Conservation (phyloP, 495 filamentous ascomycete species). For the Darksidea phi region DNA sequence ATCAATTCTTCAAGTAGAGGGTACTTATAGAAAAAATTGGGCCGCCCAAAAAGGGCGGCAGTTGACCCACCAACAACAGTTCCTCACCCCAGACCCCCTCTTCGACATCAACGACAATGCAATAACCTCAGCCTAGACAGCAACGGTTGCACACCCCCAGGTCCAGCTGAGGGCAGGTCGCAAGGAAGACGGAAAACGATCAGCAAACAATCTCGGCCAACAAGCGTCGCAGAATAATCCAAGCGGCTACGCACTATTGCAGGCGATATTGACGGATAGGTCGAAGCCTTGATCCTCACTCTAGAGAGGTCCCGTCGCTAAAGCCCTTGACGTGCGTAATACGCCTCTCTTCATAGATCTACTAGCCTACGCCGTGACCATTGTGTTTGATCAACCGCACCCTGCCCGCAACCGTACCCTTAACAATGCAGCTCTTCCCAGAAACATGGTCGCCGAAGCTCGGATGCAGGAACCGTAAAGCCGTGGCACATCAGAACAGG, state of each 20-base stretch:
- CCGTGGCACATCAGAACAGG: slow-evolving; percentile 19
- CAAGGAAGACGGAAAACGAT: slow-evolving; percentile 9
- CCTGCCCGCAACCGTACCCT: slow-evolving; percentile 6
- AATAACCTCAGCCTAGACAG: neutral
- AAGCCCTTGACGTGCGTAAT: slow-evolving; percentile 32
- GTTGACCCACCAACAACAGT: slow-evolving; percentile 22
- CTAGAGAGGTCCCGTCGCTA: slow-evolving; percentile 77
- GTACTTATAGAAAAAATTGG: slow-evolving; percentile 39
- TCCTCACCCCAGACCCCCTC: slow-evolving; percentile 11
- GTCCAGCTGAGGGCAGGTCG: slow-evolving; percentile 6
- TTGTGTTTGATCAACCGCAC: slow-evolving; percentile 15
- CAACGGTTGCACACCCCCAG: slow-evolving; percentile 4
- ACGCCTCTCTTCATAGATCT: slow-evolving; percentile 2
- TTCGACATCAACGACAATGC: neutral
- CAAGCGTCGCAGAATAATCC: slow-evolving; percentile 16
- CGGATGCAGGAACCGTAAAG: slow-evolving; percentile 2
- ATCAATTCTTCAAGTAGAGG: slow-evolving; percentile 11
- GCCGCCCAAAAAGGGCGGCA: slow-evolving; percentile 27
- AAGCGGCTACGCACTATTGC: slow-evolving; percentile 15
- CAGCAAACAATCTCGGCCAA: slow-evolving; percentile 15
- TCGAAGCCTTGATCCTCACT: slow-evolving; percentile 94
- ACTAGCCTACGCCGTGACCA: slow-evolving; percentile 4
- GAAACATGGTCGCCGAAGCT: slow-evolving; percentile 1
- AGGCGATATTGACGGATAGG: slow-evolving; percentile 64
- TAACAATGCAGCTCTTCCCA: slow-evolving; percentile 1